These are phyloP conservation scores for Verticillium nonalfalfae DNA, from an alignment of 2,329 filamentous ascomycete species.

Conservation along the genomic window DNA sequence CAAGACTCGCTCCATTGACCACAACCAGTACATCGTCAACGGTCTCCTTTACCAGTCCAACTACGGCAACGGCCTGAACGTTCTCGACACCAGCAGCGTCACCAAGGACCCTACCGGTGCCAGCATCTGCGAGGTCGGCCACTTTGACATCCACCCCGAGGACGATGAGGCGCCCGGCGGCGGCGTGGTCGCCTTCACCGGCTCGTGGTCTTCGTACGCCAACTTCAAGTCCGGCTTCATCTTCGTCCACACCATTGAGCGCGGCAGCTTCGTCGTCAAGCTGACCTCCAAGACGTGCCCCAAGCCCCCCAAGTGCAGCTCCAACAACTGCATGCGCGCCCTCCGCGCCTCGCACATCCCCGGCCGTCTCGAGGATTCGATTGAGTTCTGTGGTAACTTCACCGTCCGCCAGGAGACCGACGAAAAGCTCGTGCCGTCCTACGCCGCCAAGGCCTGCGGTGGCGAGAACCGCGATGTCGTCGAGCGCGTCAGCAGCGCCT, in stretches of 20 bases:
- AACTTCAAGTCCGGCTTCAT: conserved; percentile 14
- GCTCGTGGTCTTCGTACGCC: conserved; percentile 14
- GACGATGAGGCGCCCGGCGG: conserved; percentile 15
- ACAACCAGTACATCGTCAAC: conserved; percentile 37
- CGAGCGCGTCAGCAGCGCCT: conserved; percentile 13
- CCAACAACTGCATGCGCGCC: conserved; percentile 15
- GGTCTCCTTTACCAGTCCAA: conserved; percentile 36
- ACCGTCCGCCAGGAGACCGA: conserved; percentile 6
- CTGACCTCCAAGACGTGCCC: conserved; percentile 13
- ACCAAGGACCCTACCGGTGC: conserved; percentile 26
- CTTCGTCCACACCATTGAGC: conserved; percentile 16
- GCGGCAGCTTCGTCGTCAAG: conserved; percentile 15
- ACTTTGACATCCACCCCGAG: conserved; percentile 38
- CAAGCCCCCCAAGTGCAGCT: conserved; percentile 10
- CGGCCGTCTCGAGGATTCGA: conserved; percentile 12
- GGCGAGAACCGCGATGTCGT: conserved; percentile 6
- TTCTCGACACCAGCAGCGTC: conserved; percentile 23
- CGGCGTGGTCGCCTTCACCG: conserved; percentile 10
- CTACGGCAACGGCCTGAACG: conserved; percentile 33
- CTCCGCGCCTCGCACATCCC: conserved; percentile 10
- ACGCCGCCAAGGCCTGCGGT: conserved; percentile 11
- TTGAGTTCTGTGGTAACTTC: conserved; percentile 13
- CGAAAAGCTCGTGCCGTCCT: conserved; percentile 8
- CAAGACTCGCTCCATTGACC: conserved; percentile 19
- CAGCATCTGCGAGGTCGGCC: conserved; percentile 33